phyloP scores from a whole-genome alignment of 345 rosid species.

The Alliaria petiolata region DNA sequence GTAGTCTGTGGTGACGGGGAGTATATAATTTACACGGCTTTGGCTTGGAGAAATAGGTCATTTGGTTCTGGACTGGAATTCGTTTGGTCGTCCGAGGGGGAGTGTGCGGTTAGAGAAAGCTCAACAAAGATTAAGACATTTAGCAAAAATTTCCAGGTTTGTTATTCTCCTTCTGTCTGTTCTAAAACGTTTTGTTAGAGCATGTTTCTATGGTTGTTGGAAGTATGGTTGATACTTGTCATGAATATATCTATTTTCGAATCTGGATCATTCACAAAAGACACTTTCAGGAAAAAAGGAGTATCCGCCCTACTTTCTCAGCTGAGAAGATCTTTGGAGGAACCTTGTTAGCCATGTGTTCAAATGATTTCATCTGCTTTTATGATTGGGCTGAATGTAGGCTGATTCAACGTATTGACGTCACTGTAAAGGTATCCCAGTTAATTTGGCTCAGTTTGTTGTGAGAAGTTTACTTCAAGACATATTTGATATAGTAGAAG shows the following conservation, averaged over 20 bases:
- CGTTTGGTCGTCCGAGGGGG: slow-evolving; percentile 97
- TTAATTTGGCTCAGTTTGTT: slow-evolving; percentile 7
- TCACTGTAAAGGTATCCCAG: slow-evolving; percentile 77
- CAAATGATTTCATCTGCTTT: slow-evolving; percentile 96
- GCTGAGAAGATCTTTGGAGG: slow-evolving; percentile 95
- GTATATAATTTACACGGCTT: slow-evolving; percentile 92
- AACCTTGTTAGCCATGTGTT: slow-evolving; percentile 91
- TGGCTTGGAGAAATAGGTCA: slow-evolving; percentile 99
- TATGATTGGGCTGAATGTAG: slow-evolving; percentile 99
- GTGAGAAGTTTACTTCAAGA: slow-evolving; percentile 9
- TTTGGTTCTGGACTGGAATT: slow-evolving; percentile 98
- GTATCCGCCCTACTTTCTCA: slow-evolving; percentile 88
- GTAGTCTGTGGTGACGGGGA: slow-evolving; percentile 99
- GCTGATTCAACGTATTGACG: slow-evolving; percentile 95
- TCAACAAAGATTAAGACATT: slow-evolving; percentile 87
- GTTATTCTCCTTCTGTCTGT: neutral
- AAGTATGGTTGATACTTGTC: neutral
- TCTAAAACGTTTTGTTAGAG: neutral
- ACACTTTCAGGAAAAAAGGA: slow-evolving; percentile 76
- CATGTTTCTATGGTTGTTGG: neutral
- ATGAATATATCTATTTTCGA: neutral
- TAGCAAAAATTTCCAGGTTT: slow-evolving; percentile 95
- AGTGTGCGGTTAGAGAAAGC: slow-evolving; percentile 97
- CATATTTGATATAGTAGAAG: neutral
- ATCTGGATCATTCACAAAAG: slow-evolving; percentile 23